Percentiles rank a stretch among this genome's conserved stretches.
Conservation (phyloP, 805 yeast genomes). For the Starmerella khaoyaiensis region DNA sequence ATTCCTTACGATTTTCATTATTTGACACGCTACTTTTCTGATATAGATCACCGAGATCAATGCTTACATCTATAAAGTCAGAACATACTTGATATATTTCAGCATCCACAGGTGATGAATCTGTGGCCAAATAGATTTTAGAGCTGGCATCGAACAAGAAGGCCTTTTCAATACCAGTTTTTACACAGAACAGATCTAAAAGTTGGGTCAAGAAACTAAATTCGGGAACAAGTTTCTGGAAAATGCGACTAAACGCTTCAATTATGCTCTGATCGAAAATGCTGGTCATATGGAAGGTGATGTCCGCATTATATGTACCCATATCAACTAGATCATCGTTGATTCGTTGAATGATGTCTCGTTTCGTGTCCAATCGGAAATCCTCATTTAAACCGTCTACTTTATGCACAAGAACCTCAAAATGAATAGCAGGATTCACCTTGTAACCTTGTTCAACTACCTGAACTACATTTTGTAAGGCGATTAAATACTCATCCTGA, state of each 20-base stretch:
- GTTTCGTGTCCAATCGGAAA: conserved; percentile 82
- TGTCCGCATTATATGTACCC: conserved; percentile 83
- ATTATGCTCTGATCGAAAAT: conserved; percentile 92
- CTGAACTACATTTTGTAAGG: conserved; percentile 75
- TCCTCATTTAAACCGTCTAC: conserved; percentile 93
- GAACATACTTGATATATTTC: conserved; percentile 95
- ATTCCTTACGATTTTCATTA: conserved; percentile 9
- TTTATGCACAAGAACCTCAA: conserved; percentile 89
- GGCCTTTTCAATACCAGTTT: conserved; percentile 83
- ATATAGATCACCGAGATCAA: conserved; percentile 53
- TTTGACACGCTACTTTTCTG: conserved; percentile 5
- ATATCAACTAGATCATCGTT: conserved; percentile 84
- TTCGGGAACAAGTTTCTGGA: conserved; percentile 82
- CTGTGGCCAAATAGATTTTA: conserved; percentile 90
- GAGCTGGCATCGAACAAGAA: conserved; percentile 84
- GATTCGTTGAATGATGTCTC: conserved; percentile 92
- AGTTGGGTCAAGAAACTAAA: conserved; percentile 77
- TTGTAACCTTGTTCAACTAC: conserved; percentile 78
- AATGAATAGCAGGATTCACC: conserved; percentile 70
- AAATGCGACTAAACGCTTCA: conserved; percentile 87
- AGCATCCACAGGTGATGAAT: conserved; percentile 87
- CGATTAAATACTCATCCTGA: conserved; percentile 89
- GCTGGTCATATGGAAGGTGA: conserved; percentile 80
- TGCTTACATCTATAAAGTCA: conserved; percentile 88
- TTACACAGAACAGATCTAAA: conserved; percentile 77